Conservation (phyloP, 805 yeast genomes). For the Ogataea salicorniae region DNA sequence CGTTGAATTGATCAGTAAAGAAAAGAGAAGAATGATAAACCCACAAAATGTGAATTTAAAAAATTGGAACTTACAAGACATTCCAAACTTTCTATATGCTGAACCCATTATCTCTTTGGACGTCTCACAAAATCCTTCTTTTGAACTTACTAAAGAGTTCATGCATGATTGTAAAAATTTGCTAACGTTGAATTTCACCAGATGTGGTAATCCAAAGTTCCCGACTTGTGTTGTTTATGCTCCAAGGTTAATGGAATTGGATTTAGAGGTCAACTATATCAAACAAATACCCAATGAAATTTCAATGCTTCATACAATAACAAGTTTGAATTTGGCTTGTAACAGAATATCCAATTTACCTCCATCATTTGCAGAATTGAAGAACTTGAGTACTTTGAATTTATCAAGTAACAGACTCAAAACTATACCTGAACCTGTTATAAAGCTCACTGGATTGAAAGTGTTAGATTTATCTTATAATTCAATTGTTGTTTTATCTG, state of each 20-base stretch:
- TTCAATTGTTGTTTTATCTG: conserved; percentile 57
- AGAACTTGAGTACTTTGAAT: conserved; percentile 55
- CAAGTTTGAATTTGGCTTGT: conserved; percentile 63
- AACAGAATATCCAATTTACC: conserved; percentile 68
- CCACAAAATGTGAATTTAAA: conserved; percentile 69
- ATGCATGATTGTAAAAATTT: conserved; percentile 74
- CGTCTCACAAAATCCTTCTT: conserved; percentile 82
- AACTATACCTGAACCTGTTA: conserved; percentile 59
- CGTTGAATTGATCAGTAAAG: conserved; percentile 34
- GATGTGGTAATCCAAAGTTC: conserved; percentile 67
- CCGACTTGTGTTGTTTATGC: conserved; percentile 74
- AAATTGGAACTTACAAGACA: conserved; percentile 70
- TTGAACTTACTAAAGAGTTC: conserved; percentile 77
- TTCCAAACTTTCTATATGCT: conserved; percentile 80
- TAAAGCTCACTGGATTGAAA: conserved; percentile 49
- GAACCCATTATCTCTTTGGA: conserved; percentile 76
- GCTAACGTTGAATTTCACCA: conserved; percentile 59
- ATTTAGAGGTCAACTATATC: conserved; percentile 75
- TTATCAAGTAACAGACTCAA: conserved; percentile 73
- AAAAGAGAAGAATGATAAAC: conserved; percentile 41
- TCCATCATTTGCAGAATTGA: conserved; percentile 49
- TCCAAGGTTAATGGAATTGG: conserved; percentile 56
- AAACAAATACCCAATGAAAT: conserved; percentile 55
- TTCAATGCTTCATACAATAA: conserved; percentile 47
- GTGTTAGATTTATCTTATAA: conserved; percentile 83